Conservation (phyloP, 495 filamentous ascomycete genomes). For the Aspergillus homomorphus region DNA sequence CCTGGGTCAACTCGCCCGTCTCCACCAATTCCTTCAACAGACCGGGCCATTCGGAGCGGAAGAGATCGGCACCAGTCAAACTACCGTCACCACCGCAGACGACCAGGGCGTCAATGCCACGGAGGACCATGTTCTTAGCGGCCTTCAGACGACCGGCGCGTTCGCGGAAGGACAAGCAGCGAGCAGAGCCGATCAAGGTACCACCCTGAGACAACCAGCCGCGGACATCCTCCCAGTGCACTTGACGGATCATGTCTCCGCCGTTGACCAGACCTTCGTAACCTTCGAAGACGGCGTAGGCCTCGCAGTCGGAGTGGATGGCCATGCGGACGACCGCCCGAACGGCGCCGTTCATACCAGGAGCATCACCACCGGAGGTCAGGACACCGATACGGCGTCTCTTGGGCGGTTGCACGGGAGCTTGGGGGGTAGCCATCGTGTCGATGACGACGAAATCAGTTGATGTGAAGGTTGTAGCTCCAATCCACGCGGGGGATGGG, state of each 20-base stretch:
- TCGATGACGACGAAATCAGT: conserved; percentile 8
- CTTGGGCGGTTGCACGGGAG: conserved; percentile 40
- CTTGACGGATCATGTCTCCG: conserved; percentile 78
- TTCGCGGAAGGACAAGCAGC: conserved; percentile 86
- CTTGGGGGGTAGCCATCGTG: conserved; percentile 34
- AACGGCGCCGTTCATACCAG: conserved; percentile 96
- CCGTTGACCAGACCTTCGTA: conserved; percentile 94
- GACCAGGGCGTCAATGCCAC: conserved; percentile 92
- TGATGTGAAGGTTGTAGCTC: not conserved
- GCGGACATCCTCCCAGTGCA: conserved; percentile 92
- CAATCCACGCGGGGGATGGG: not conserved
- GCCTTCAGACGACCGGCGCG: conserved; percentile 75
- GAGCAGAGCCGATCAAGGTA: conserved; percentile 93
- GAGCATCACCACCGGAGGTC: conserved; percentile 96
- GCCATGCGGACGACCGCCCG: conserved; percentile 92
- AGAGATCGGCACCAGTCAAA: conserved; percentile 92
- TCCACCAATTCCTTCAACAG: conserved; percentile 78
- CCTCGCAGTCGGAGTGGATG: conserved; percentile 80
- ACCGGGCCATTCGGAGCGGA: conserved; percentile 85
- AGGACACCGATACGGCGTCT: conserved; percentile 89
- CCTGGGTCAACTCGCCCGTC: conserved; percentile 60
- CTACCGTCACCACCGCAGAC: conserved; percentile 98
- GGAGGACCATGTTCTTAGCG: conserved; percentile 88
- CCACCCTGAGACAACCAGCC: conserved; percentile 93
- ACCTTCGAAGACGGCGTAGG: conserved; percentile 89